Conservation (phyloP, 495 filamentous ascomycete genomes). For the Penicillium diatomitis region DNA sequence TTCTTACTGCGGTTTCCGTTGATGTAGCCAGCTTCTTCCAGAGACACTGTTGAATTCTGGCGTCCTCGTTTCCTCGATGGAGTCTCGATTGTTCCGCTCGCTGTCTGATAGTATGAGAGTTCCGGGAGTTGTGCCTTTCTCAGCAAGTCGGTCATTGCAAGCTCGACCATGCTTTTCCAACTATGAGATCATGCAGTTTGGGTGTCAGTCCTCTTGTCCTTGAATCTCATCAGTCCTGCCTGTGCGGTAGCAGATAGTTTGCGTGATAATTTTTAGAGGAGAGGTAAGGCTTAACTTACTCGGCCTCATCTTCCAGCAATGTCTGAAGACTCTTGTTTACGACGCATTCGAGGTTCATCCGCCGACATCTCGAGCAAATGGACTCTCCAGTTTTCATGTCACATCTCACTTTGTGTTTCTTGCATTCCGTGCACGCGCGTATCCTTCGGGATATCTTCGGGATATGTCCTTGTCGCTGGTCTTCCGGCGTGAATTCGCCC, state of each 20-base stretch:
- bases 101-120: conserved; percentile 36
- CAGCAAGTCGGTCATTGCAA: conserved; percentile 38
- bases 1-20: conserved; percentile 8
- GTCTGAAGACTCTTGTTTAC: conserved; percentile 50
- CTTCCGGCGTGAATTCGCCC: conserved; percentile 23
- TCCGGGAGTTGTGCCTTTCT: conserved; percentile 38
- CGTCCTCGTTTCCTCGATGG: conserved; percentile 28
- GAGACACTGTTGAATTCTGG: conserved; percentile 32
- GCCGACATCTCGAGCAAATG: conserved; percentile 39
- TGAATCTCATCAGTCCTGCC: not conserved
- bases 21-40: conserved; percentile 19
- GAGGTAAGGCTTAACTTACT: conserved; percentile 20
- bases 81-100: conserved; percentile 26
- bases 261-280: too few species aligned
- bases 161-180: conserved; percentile 39
- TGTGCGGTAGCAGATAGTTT: too few species aligned
- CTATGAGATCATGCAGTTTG: conserved; percentile 8
- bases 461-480: conserved; percentile 28
- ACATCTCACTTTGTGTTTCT: conserved; percentile 45
- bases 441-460: conserved; percentile 49
- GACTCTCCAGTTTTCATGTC: conserved; percentile 40
- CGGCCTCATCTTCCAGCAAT: conserved; percentile 42
- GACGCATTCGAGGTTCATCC: conserved; percentile 43
- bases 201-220: not conserved
- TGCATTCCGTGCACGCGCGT: conserved; percentile 46